Percentiles rank a stretch among this genome's conserved stretches.
These are phyloP conservation scores for Mycena belliarum DNA, from an alignment of 768 basidiomycete genomes.

Conservation along the genomic window DNA sequence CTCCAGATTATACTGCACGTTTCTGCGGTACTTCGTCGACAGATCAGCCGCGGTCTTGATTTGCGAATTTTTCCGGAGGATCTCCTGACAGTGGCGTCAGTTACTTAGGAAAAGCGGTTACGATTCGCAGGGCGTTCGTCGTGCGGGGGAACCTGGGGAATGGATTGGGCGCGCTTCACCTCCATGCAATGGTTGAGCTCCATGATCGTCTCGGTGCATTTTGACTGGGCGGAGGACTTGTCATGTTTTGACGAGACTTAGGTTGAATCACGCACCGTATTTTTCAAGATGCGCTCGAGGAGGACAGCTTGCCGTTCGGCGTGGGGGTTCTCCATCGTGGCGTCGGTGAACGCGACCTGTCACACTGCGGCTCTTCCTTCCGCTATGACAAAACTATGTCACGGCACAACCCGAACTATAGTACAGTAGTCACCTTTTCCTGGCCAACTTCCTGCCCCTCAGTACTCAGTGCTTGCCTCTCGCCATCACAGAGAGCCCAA, in stretches of 20 bases:
- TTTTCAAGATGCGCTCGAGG: slow-evolving; percentile 88
- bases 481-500: too few relatives aligned
- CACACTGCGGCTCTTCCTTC: too few relatives aligned
- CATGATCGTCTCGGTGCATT: slow-evolving; percentile 87
- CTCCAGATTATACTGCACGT: slow-evolving; percentile 90
- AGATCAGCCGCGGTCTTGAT: slow-evolving; percentile 83
- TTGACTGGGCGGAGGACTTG: slow-evolving; percentile 54
- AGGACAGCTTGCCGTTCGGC: slow-evolving; percentile 90
- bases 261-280: slow-evolving; percentile 56
- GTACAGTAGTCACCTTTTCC: too few relatives aligned
- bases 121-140: too few relatives aligned
- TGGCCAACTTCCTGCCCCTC: too few relatives aligned
- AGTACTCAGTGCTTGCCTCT: too few relatives aligned
- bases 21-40: slow-evolving; percentile 85
- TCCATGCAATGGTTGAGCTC: slow-evolving; percentile 89
- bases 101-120: too few relatives aligned
- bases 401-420: too few relatives aligned
- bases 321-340: slow-evolving; percentile 89
- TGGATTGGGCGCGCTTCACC: slow-evolving; percentile 46
- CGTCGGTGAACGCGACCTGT: background rate
- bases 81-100: slow-evolving; percentile 53
- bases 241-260: background rate
- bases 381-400: too few relatives aligned
- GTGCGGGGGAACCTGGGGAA: too few relatives aligned
- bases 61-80: slow-evolving; percentile 73